phyloP scores from a whole-genome alignment of 164 flowering plant genomes.

The Dillenia suffruticosa region DNA sequence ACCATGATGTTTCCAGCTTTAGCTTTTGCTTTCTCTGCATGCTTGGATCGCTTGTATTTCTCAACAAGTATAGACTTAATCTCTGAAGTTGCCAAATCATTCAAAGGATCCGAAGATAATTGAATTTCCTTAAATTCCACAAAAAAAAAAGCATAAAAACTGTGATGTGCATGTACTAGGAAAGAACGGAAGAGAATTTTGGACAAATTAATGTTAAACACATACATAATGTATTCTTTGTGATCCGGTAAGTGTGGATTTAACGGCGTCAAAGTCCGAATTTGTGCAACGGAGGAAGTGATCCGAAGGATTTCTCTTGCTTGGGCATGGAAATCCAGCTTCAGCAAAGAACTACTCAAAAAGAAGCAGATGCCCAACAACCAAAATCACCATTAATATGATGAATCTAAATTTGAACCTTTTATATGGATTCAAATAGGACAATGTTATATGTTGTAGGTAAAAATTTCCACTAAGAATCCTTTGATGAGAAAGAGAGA shows the following conservation, averaged over 20 bases:
- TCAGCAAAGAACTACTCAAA: conserved; percentile 23
- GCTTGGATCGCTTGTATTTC: conserved; percentile 17
- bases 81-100: conserved; percentile 13
- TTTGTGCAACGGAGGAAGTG: conserved; percentile 29
- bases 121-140: not conserved
- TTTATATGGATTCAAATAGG: not conserved
- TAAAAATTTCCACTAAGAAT: not conserved
- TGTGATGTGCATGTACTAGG: not conserved
- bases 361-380: not conserved
- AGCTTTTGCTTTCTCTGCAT: conserved; percentile 12
- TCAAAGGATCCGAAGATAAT: conserved; percentile 4
- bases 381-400: not conserved
- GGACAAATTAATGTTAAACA: not conserved
- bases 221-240: conserved; percentile 6
- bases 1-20: conserved; percentile 9
- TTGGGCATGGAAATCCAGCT: conserved; percentile 31
- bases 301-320: conserved; percentile 28
- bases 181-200: too few relatives aligned
- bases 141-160: too few relatives aligned
- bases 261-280: conserved; percentile 21
- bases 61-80: conserved; percentile 20
- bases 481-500: too few relatives aligned
- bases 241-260: conserved; percentile 11
- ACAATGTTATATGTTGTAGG: not conserved
- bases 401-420: not conserved